These are phyloP conservation scores for Fusarium hainanense DNA, from an alignment of 2,329 filamentous ascomycete genomes.

Conservation along the genomic window DNA sequence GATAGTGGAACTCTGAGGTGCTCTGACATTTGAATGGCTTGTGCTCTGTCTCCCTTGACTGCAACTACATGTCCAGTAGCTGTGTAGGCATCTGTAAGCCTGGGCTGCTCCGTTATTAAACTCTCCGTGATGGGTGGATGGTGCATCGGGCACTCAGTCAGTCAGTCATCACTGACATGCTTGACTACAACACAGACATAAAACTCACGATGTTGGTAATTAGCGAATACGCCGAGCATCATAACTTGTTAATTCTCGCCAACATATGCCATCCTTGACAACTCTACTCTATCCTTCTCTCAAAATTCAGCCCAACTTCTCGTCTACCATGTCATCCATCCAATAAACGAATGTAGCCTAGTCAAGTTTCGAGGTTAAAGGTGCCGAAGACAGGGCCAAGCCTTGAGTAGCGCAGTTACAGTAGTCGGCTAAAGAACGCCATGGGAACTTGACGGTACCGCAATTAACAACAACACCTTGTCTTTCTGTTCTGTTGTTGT, in stretches of 20 bases:
- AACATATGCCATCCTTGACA: not conserved
- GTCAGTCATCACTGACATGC: not conserved
- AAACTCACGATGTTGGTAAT: not conserved
- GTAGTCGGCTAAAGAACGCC: constrained; percentile 29
- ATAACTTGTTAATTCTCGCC: not conserved
- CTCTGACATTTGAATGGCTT: constrained; percentile 34
- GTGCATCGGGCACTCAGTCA: not conserved
- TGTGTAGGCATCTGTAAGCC: constrained; percentile 21
- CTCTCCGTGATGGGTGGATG: constrained; percentile 12
- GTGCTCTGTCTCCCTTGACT: constrained; percentile 22
- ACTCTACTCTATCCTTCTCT: not conserved
- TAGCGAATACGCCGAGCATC: constrained; percentile 28
- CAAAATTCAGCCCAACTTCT: not conserved
- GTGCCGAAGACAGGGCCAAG: constrained; percentile 36
- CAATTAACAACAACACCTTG: constrained; percentile 1
- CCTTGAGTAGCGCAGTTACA: constrained; percentile 13
- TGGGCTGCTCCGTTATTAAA: constrained; percentile 15
- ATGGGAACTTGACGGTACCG: constrained; percentile 35
- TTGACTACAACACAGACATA: not conserved
- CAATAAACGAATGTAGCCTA: not conserved
- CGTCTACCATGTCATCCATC: constrained; percentile 10
- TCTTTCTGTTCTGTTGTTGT: constrained; percentile 11
- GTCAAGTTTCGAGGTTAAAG: constrained; percentile 26
- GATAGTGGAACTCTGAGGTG: constrained; percentile 36
- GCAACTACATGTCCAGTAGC: not conserved